Evolutionary conservation across 2,329 filamentous ascomycete species (phyloP).

Genomic region (Colletotrichum falcatum): DNA sequence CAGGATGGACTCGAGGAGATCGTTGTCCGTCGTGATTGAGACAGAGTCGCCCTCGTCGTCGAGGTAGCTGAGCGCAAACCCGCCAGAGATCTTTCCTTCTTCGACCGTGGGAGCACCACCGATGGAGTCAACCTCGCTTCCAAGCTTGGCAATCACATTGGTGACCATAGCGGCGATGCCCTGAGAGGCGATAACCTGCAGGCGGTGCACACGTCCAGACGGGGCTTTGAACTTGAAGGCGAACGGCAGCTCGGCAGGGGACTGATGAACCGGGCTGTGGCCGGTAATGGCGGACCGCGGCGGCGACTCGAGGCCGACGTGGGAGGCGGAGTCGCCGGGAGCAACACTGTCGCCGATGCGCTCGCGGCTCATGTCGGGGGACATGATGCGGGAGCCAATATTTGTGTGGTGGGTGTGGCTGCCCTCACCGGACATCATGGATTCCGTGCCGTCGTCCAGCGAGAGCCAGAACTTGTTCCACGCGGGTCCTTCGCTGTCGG

Average conservation of each 20-base stretch:
- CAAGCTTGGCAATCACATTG: constrained; percentile 86
- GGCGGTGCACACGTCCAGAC: constrained; percentile 90
- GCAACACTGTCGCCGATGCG: constrained; percentile 84
- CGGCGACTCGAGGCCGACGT: constrained; percentile 85
- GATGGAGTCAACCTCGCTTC: constrained; percentile 82
- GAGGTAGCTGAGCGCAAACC: constrained; percentile 94
- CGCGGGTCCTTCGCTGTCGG: constrained; percentile 91
- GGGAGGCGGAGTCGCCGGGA: constrained; percentile 94
- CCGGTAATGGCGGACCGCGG: constrained; percentile 71
- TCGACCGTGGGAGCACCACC: constrained; percentile 84
- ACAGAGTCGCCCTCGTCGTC: constrained; percentile 98
- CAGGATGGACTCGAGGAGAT: constrained; percentile 89
- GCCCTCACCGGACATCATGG: constrained; percentile 92
- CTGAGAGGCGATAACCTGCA: constrained; percentile 85
- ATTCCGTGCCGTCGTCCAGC: constrained; percentile 93
- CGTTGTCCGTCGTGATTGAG: constrained; percentile 95
- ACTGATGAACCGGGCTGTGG: constrained; percentile 63
- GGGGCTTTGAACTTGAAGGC: constrained; percentile 99
- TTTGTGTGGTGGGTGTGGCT: constrained; percentile 76
- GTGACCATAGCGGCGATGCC: constrained; percentile 84
- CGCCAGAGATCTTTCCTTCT: constrained; percentile 81
- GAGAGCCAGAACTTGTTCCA: constrained; percentile 99
- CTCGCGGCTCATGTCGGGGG: constrained; percentile 80
- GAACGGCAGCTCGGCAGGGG: constrained; percentile 81
- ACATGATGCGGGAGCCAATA: constrained; percentile 79